Conservation (phyloP, 768 basidiomycete species). For the Agaricus blazei region DNA sequence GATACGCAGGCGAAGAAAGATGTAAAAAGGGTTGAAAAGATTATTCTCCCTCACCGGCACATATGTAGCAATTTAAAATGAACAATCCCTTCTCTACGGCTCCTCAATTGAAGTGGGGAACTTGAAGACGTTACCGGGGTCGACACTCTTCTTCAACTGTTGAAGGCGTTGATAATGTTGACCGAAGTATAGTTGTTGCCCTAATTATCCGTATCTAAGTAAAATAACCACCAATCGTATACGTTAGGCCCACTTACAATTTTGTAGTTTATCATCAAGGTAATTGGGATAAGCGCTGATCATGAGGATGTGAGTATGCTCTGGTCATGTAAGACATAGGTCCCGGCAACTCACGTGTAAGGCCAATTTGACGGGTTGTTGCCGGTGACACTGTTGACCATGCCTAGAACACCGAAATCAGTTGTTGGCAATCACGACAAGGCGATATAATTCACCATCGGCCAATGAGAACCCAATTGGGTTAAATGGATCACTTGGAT, state of each 20-base stretch:
- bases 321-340: too few relatives aligned
- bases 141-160: background rate
- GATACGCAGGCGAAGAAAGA: too few relatives aligned
- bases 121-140: constrained; percentile 3
- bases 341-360: background rate
- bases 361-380: constrained; percentile 2
- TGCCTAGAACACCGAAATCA: constrained; percentile 17
- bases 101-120: constrained; percentile 5
- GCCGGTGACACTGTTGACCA: constrained; percentile 17
- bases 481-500: constrained; percentile 35
- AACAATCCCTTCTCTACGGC: background rate
- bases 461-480: constrained; percentile 38
- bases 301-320: background rate
- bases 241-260: background rate
- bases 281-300: constrained; percentile 9
- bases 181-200: constrained; percentile 8
- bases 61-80: too few relatives aligned
- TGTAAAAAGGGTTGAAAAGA: too few relatives aligned
- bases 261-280: constrained; percentile 1
- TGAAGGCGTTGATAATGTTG: constrained; percentile 3
- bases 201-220: background rate
- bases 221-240: background rate
- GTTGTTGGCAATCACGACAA: background rate
- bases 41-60: too few relatives aligned
- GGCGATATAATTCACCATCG: constrained; percentile 25